A percentile compares a stretch with the other conserved stretches of the same genome.
These are phyloP conservation scores for Cystobasidium sp. DNA, from an alignment of 1,284 basidiomycete genomes.

Conservation along the genomic window DNA sequence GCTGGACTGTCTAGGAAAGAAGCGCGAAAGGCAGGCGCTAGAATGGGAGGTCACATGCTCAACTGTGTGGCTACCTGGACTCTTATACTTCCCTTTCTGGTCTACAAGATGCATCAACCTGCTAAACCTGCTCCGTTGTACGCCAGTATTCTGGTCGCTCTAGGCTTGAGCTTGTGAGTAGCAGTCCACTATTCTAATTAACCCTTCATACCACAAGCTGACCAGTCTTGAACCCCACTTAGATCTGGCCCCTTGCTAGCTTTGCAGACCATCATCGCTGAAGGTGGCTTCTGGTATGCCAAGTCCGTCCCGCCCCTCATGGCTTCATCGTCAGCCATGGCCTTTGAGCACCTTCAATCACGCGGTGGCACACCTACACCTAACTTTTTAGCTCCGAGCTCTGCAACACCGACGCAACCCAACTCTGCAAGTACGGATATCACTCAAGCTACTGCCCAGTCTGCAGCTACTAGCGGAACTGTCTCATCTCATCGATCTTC, in stretches of 20 bases:
- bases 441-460: conserved; percentile 30
- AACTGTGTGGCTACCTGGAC: conserved; percentile 35
- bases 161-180: conserved; percentile 32
- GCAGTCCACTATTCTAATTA: neutral
- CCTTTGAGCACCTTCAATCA: conserved; percentile 41
- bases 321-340: conserved; percentile 38
- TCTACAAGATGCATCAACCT: conserved; percentile 38
- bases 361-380: conserved; percentile 30
- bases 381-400: neutral
- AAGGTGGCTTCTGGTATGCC: conserved; percentile 35
- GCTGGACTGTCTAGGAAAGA: conserved; percentile 25
- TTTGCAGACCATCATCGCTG: conserved; percentile 39
- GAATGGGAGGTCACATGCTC: conserved; percentile 42
- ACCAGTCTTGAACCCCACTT: neutral
- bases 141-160: conserved; percentile 25
- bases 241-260: conserved; percentile 39
- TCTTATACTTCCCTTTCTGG: conserved; percentile 36
- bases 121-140: conserved; percentile 29
- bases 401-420: conserved; percentile 12
- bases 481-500: conserved; percentile 28
- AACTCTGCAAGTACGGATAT: conserved; percentile 36
- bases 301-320: conserved; percentile 31
- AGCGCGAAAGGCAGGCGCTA: conserved; percentile 32
- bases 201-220: neutral
- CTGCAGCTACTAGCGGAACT: neutral